These are phyloP conservation scores for Schoenoplectus tabernaemontani DNA, from an alignment of 202 grass and related monocot genomes.

Conservation along the genomic window DNA sequence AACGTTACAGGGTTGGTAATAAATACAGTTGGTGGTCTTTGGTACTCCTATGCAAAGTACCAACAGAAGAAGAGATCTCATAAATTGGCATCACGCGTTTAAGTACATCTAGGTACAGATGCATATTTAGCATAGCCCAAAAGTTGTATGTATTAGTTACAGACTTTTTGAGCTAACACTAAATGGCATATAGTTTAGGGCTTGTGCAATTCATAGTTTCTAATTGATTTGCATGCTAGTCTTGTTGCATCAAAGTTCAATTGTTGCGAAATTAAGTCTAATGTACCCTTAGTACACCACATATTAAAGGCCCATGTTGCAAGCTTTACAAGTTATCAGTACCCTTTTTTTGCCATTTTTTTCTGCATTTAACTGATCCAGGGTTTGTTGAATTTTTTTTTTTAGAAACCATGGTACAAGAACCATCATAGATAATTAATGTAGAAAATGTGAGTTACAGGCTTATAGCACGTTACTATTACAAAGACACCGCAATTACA, in stretches of 20 bases:
- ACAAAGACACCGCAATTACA: no score
- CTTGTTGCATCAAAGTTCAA: neutral
- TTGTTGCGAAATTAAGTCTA: neutral
- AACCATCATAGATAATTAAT: no score
- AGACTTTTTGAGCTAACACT: neutral
- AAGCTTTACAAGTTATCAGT: neutral
- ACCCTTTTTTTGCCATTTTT: neutral
- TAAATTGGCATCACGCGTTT: conserved; percentile 48
- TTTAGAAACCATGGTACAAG: neutral
- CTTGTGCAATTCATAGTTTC: neutral
- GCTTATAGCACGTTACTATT: no score
- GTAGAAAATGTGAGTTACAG: no score
- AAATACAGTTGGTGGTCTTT: conserved; percentile 84
- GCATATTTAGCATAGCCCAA: neutral
- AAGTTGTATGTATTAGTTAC: neutral
- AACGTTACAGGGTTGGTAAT: conserved; percentile 79
- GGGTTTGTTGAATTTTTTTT: neutral
- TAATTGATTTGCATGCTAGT: neutral
- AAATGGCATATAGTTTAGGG: conserved; percentile 2
- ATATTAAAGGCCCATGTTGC: no score
- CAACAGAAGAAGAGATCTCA: conserved; percentile 61
- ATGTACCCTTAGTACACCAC: neutral
- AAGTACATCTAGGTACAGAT: conserved; percentile 28
- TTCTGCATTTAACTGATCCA: neutral
- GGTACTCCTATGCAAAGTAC: conserved; percentile 91